These are phyloP conservation scores for Alternaria incomplexa DNA, from an alignment of 2,329 filamentous ascomycete genomes.

Conservation along the genomic window DNA sequence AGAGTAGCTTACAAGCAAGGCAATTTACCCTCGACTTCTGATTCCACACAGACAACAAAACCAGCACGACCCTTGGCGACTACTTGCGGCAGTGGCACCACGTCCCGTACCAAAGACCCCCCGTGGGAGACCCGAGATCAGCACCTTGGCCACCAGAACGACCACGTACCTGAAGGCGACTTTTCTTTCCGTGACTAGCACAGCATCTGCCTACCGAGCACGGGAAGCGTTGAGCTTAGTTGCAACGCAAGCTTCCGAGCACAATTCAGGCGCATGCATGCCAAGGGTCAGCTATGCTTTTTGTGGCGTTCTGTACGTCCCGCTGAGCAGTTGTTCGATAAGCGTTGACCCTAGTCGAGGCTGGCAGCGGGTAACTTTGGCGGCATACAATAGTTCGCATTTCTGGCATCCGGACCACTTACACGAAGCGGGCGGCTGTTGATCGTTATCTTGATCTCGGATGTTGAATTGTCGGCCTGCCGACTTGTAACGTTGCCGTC, in stretches of 20 bases:
- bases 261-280: background rate
- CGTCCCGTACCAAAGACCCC: constrained; percentile 4
- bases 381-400: background rate
- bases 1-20: background rate
- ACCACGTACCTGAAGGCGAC: background rate
- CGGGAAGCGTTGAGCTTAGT: constrained; percentile 4
- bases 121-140: constrained; percentile 31
- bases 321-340: background rate
- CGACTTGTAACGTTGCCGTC: background rate
- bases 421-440: background rate
- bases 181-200: constrained; percentile 1
- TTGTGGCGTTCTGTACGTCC: background rate
- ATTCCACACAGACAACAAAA: background rate
- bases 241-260: background rate
- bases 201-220: background rate
- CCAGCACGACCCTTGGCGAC: constrained; percentile 2
- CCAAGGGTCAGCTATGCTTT: background rate
- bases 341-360: background rate
- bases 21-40: background rate
- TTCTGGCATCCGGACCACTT: background rate
- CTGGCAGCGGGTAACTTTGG: background rate
- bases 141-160: constrained; percentile 11
- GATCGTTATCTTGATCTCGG: constrained; percentile 1
- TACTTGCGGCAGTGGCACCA: constrained; percentile 2
- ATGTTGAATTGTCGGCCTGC: background rate